These are phyloP conservation scores for Spinacia oleracea DNA, from an alignment of 179 eudicot species.

Conservation along the genomic window DNA sequence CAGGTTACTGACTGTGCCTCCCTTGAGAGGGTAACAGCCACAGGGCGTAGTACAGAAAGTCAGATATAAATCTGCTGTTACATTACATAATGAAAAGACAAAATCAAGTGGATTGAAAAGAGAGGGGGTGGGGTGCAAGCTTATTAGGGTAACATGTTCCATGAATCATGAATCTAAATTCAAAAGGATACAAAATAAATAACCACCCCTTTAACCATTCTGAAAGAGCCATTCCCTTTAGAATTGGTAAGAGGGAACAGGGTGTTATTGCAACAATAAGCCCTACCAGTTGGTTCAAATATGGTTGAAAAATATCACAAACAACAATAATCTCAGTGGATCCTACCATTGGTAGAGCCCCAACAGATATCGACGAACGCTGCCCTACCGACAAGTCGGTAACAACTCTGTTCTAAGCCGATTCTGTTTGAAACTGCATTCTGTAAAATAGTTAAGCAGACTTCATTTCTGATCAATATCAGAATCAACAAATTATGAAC, in stretches of 20 bases:
- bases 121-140: neutral
- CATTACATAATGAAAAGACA: neutral
- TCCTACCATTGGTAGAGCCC: neutral
- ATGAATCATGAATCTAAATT: too few species aligned
- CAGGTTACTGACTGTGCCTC: too few species aligned
- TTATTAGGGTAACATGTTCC: neutral
- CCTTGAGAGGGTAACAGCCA: neutral
- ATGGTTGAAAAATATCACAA: neutral
- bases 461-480: neutral
- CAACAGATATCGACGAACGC: neutral
- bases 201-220: neutral
- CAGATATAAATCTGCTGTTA: neutral
- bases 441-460: neutral
- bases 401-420: neutral
- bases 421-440: neutral
- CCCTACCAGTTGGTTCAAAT: neutral
- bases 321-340: neutral
- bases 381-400: neutral
- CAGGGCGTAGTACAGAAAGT: neutral
- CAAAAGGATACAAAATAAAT: neutral
- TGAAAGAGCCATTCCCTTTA: neutral
- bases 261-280: neutral
- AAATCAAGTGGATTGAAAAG: neutral
- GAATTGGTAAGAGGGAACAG: neutral
- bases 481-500: neutral